Evolutionary conservation across 306 rosid genomes (phyloP), one percentile per base, ranked within the genome.

Genomic region (Dalbergia cultrata): DNA sequence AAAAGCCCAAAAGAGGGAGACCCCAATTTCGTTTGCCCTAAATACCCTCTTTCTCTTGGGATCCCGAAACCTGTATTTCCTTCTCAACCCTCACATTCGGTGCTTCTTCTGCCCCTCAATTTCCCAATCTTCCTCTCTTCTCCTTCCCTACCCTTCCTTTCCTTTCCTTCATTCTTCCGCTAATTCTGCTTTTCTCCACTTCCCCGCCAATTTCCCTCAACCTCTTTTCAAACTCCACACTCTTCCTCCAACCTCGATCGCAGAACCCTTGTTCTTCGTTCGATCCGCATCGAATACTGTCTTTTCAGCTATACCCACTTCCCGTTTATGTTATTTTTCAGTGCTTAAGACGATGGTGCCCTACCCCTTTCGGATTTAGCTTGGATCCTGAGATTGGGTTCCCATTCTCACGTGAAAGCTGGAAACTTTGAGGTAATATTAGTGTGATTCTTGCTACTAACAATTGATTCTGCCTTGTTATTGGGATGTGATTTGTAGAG

Each of bases 91-190:
- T 54, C 9, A 54, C 19, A 54, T 17, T 18, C 60, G 60, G 4
- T 87, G 74, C 83, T 87, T 85, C 89, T 82, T 84, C 85, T 91
- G 89, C 95, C 92, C 95, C 88, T 79, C 76, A 65, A 86, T 83
- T 85, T 87, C 91, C 57, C 84, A 80, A 73, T 88, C 87, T 79
- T 87, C 86, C 85, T 81, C 86, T 82, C 92, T 82, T 90, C 84
- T 88, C 90, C 87, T 87, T 83, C 75, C 94, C 86, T 83, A 77
- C 94, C 86, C 89, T 76, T 85, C 87, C 80, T 75, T 76, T 85
- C 87, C 80, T 75, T 26, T 26, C 31, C 31, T 87, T 83, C 86
- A 88, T 76, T 85, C 87, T 83, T 75, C 66, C 62, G 79, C 81
- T 72, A 58, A 70, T 82, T 88, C 89, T 90, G 87, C 77, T 88